Evolutionary conservation across 2,329 filamentous ascomycete genomes (phyloP), one percentile per base, ranked within the genome.

Genomic region (Biscogniauxia marginata): DNA sequence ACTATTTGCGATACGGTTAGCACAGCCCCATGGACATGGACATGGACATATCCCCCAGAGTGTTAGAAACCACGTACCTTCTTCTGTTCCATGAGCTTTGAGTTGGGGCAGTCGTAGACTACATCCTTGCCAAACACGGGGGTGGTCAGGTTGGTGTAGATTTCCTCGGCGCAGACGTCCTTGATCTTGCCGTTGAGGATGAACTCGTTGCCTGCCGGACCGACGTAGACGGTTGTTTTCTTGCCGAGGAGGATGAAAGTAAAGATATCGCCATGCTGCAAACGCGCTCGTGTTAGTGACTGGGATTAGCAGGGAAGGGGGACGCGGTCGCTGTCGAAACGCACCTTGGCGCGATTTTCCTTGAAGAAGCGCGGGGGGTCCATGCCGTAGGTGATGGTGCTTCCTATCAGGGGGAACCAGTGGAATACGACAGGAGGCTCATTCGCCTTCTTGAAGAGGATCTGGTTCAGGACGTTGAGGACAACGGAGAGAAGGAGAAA

Each of bases 21-120:
- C 16, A 23, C 22, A 4, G 25, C 4, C 44, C n/a, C n/a, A n/a
- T n/a, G n/a, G n/a, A n/a, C n/a, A n/a, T n/a, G n/a, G n/a, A n/a
- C n/a, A n/a, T n/a, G n/a, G n/a, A n/a, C n/a, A n/a, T 16, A 39
- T 39, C 30, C 30, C 30, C 6, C 6, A 39, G 13, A 4, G 7
- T n/a, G 13, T 47, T 11, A 24, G 45, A 9, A 18, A 54, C 11
- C 24, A 18, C 75, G 60, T 72, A 92, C 90, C 85, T 93, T 95
- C 80, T 96, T 96, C 80, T 96, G 91, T 77, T 96, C 91, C 91
- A 96, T 96, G 70, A 96, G 83, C 76, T 96, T 96, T 56, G 90
- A 81, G 72, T 96, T 96, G 45, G 91, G 90, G 75, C 91, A 95
- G 72, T 96, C 91, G 71, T 96, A 96, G 53, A 96, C 90, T 22